Conservation (phyloP, 2,329 filamentous ascomycete species). For the Ophiocordyceps camponoti-floridani region DNA sequence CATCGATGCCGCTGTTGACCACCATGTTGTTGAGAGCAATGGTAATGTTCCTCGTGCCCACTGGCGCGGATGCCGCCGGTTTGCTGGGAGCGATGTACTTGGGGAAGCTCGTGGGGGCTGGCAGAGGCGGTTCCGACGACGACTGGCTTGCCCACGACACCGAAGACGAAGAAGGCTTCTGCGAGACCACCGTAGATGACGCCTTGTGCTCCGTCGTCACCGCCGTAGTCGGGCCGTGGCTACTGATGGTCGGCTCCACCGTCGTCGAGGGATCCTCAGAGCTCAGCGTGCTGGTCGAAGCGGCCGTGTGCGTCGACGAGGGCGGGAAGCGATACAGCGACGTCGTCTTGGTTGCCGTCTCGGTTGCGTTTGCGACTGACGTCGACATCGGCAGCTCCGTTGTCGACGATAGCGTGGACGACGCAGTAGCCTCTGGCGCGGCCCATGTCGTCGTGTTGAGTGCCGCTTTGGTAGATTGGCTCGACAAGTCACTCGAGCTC, state of each 20-base stretch:
- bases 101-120: conserved; percentile 50
- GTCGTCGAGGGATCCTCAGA: background rate
- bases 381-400: conserved; percentile 1
- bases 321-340: background rate
- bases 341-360: background rate
- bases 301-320: background rate
- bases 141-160: conserved; percentile 9
- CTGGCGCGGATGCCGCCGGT: conserved; percentile 31
- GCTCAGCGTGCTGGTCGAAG: background rate
- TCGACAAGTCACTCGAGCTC: background rate
- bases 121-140: conserved; percentile 24
- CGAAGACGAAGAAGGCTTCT: conserved; percentile 7
- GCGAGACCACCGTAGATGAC: background rate
- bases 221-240: background rate
- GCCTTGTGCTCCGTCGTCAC: background rate
- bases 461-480: background rate
- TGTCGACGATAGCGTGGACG: background rate
- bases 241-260: background rate
- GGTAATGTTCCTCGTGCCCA: conserved; percentile 33
- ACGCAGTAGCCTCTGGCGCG: background rate
- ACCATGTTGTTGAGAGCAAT: conserved; percentile 12
- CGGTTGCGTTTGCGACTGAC: conserved; percentile 1
- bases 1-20: conserved; percentile 69
- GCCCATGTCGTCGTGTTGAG: background rate
- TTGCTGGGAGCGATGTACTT: conserved; percentile 56